These are phyloP conservation scores for Hebeloma cylindrosporum DNA, from an alignment of 768 basidiomycete species.

Conservation along the genomic window DNA sequence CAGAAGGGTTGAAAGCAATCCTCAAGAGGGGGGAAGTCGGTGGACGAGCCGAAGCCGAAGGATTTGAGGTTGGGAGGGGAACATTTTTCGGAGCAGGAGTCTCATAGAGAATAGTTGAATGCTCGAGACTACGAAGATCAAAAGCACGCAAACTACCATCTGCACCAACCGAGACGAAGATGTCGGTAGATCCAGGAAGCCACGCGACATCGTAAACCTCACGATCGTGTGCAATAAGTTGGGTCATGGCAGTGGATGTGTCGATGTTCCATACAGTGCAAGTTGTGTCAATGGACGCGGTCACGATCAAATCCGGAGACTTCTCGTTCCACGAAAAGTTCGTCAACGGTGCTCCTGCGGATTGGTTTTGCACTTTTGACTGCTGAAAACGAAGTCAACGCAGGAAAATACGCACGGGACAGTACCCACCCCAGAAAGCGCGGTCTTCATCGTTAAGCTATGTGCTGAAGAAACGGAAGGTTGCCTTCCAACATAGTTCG, in stretches of 20 bases:
- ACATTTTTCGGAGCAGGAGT: conserved; percentile 78
- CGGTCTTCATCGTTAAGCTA: conserved; percentile 69
- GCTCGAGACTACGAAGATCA: conserved; percentile 93
- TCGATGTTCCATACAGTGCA: conserved; percentile 99
- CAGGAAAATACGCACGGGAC: conserved; percentile 6
- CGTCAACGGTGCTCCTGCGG: conserved; percentile 86
- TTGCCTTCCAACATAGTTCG: conserved; percentile 71
- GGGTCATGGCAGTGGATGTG: conserved; percentile 89
- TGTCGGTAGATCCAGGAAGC: conserved; percentile 93
- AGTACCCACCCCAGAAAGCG: conserved; percentile 73
- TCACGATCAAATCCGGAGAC: conserved; percentile 87
- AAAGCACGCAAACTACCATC: conserved; percentile 96
- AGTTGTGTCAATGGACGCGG: conserved; percentile 97
- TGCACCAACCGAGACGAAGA: conserved; percentile 97
- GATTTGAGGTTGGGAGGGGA: conserved; percentile 55
- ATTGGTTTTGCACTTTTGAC: conserved; percentile 87
- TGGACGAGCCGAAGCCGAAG: conserved; percentile 62
- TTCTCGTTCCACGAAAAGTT: conserved; percentile 98
- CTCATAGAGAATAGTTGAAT: conserved; percentile 98
- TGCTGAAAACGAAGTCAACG: conserved; percentile 44
- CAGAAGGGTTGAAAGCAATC: conserved; percentile 87
- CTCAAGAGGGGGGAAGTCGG: conserved; percentile 80
- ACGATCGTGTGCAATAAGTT: conserved; percentile 95
- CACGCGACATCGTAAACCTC: conserved; percentile 99
- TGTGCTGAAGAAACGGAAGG: conserved; percentile 52